Percentiles rank a stretch among this genome's conserved stretches.
Conservation (phyloP, 108 stramenopile species). For the Pseudonitzschia multistriata region DNA sequence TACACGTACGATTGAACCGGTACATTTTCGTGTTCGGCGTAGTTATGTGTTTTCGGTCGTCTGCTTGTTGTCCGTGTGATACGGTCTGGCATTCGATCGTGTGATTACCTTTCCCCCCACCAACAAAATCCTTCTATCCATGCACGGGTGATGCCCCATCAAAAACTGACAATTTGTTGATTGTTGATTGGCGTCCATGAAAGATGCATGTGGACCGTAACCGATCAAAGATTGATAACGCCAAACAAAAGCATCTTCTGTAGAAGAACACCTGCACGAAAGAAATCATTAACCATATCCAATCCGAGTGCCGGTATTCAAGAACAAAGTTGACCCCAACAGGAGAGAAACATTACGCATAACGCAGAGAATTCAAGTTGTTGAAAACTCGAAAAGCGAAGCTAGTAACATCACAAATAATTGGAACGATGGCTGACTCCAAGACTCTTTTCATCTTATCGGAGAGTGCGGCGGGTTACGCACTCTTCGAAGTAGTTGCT, state of each 20-base stretch:
- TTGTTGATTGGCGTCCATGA: background rate
- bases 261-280: background rate
- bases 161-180: background rate
- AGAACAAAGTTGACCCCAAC: background rate
- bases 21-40: too few species aligned
- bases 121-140: background rate
- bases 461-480: slow-evolving; percentile 97
- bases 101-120: background rate
- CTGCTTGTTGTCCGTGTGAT: background rate
- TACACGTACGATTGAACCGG: too few species aligned
- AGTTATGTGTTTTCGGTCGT: background rate
- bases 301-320: background rate
- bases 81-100: slow-evolving; percentile 1
- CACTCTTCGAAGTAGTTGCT: slow-evolving; percentile 95
- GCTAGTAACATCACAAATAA: background rate
- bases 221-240: background rate
- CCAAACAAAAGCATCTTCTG: background rate
- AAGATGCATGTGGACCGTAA: background rate
- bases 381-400: background rate
- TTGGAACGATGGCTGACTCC: slow-evolving; percentile 14
- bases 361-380: background rate
- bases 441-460: slow-evolving; percentile 81
- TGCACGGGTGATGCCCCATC: background rate
- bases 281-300: background rate
- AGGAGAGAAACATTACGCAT: background rate